Conservation (phyloP, 1,139 yeast genomes). For the Arxiozyma heterogenica region DNA sequence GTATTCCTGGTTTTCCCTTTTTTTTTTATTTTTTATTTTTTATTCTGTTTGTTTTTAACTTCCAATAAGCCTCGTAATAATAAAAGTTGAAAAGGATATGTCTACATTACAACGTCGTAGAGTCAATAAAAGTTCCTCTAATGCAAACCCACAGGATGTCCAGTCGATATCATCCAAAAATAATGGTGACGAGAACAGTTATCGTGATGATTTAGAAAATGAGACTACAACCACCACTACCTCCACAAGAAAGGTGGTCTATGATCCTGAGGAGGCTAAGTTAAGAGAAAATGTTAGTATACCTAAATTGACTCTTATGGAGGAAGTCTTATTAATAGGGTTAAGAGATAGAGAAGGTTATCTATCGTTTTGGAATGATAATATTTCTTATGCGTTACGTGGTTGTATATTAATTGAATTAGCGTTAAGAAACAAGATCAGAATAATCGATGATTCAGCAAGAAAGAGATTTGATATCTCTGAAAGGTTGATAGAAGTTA, state of each 20-base stretch:
- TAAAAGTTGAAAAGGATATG: slow-evolving; percentile 16
- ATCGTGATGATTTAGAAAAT: slow-evolving; percentile 3
- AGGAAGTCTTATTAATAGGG: slow-evolving; percentile 87
- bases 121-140: slow-evolving; percentile 29
- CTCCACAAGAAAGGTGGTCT: slow-evolving; percentile 48
- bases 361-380: slow-evolving; percentile 95
- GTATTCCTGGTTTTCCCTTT: not conserved
- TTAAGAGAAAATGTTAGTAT: slow-evolving; percentile 34
- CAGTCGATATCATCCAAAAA: not conserved
- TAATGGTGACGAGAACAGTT: slow-evolving; percentile 9
- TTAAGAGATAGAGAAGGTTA: slow-evolving; percentile 93
- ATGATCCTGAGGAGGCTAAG: slow-evolving; percentile 57
- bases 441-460: slow-evolving; percentile 89
- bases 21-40: not conserved
- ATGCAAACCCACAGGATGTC: slow-evolving; percentile 11
- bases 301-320: slow-evolving; percentile 87
- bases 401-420: slow-evolving; percentile 90
- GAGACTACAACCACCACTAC: not conserved
- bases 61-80: not conserved
- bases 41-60: no score
- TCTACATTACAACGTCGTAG: slow-evolving; percentile 43
- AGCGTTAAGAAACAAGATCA: slow-evolving; percentile 81
- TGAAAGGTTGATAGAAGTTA: slow-evolving; percentile 80
- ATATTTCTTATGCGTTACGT: slow-evolving; percentile 88
- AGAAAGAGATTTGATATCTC: slow-evolving; percentile 79